Percentiles rank a stretch among this genome's conserved stretches.
Conservation (phyloP, 371 early-diverging fungal species). For the Haplosporangium sp. region DNA sequence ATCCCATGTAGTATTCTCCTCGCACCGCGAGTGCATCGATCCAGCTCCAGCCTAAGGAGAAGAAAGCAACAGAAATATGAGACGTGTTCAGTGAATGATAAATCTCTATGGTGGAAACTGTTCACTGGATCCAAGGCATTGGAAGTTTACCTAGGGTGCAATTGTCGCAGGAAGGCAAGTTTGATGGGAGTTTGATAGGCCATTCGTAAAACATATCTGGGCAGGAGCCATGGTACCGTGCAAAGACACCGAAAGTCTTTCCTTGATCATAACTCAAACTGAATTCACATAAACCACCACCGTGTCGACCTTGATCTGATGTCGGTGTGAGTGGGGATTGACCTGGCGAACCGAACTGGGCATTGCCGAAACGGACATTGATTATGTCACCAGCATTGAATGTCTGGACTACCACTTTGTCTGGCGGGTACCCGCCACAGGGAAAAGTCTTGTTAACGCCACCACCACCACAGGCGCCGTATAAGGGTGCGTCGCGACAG, state of each 20-base stretch:
- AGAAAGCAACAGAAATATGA: slow-evolving; percentile 4
- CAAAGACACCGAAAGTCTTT: slow-evolving; percentile 43
- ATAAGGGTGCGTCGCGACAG: slow-evolving; percentile 43
- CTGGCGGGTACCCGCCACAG: slow-evolving; percentile 47
- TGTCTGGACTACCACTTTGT: slow-evolving; percentile 31
- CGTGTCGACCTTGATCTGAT: slow-evolving; percentile 42
- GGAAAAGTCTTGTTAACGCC: slow-evolving; percentile 32
- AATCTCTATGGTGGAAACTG: background rate
- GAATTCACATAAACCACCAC: slow-evolving; percentile 48
- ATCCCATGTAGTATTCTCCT: slow-evolving; percentile 76
- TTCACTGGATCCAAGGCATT: background rate
- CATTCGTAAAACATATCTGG: slow-evolving; percentile 49
- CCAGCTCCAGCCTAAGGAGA: slow-evolving; percentile 71
- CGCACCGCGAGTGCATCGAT: slow-evolving; percentile 70
- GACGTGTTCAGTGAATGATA: background rate
- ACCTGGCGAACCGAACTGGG: slow-evolving; percentile 29
- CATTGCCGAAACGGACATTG: slow-evolving; percentile 43
- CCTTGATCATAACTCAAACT: slow-evolving; percentile 44
- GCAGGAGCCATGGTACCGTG: slow-evolving; percentile 42
- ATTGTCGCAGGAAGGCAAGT: slow-evolving; percentile 38
- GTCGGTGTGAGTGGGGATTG: slow-evolving; percentile 22
- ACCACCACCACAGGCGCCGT: slow-evolving; percentile 29
- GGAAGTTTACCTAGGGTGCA: slow-evolving; percentile 40
- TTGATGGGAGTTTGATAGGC: slow-evolving; percentile 34
- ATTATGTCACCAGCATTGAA: slow-evolving; percentile 40